A percentile compares a stretch with the other conserved stretches of the same genome.
These are phyloP conservation scores for Trametes gibbosa DNA, from an alignment of 768 basidiomycete genomes.

Conservation along the genomic window DNA sequence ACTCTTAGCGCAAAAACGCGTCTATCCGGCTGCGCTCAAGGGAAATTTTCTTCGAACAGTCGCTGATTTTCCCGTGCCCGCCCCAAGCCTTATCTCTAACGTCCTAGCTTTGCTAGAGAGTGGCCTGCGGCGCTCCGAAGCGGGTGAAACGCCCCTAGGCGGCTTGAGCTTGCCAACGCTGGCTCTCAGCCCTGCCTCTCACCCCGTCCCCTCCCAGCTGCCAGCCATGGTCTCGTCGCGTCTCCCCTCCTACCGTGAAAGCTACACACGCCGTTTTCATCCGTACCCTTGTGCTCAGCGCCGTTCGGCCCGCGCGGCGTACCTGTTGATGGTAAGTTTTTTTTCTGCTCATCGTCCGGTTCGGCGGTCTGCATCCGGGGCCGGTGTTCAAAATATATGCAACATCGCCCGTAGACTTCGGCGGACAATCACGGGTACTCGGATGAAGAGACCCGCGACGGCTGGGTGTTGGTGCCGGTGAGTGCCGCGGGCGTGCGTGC, in stretches of 20 bases:
- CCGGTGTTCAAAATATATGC: too few relatives aligned
- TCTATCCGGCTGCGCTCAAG: not conserved
- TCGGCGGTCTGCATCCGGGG: too few relatives aligned
- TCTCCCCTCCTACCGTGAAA: not conserved
- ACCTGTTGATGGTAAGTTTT: not conserved
- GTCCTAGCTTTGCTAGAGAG: too few relatives aligned
- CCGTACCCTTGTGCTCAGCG: not conserved
- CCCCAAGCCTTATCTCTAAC: not conserved
- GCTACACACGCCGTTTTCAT: not conserved
- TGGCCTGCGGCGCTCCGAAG: too few relatives aligned
- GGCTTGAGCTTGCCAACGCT: too few relatives aligned
- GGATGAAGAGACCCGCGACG: too few relatives aligned
- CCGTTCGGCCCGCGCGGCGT: not conserved
- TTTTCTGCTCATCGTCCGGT: too few relatives aligned
- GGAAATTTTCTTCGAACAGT: not conserved
- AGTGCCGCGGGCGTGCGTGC: not conserved
- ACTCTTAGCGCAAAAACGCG: not conserved
- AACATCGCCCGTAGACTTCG: too few relatives aligned
- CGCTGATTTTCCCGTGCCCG: not conserved
- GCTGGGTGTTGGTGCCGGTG: too few relatives aligned
- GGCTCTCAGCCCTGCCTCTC: not conserved
- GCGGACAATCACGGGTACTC: too few relatives aligned
- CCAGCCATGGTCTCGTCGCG: not conserved
- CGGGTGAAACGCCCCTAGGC: too few relatives aligned
- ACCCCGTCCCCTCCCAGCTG: not conserved